A percentile compares a stretch with the other conserved stretches of the same genome.
Conservation (phyloP, 2,329 filamentous ascomycete species). For the Aspergillus arachidicola region DNA sequence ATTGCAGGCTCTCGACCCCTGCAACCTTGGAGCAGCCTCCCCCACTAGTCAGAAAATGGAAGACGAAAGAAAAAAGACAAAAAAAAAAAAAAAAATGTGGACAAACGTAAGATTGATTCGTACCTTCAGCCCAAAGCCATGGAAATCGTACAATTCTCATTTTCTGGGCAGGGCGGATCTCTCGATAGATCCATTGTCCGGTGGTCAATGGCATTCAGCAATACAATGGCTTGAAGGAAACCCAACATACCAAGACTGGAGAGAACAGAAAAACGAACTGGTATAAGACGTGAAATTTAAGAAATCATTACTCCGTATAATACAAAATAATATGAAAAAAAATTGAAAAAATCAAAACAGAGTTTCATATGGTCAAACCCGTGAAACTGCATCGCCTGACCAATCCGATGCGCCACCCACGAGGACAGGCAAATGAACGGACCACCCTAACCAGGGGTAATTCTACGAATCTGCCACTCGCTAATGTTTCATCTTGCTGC, state of each 20-base stretch:
- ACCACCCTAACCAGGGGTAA: constrained; percentile 10
- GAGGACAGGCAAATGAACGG: constrained; percentile 3
- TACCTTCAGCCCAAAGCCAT: neutral
- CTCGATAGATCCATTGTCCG: neutral
- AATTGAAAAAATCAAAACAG: neutral
- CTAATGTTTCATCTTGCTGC: constrained; percentile 24
- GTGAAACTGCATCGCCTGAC: neutral
- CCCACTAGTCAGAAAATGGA: neutral
- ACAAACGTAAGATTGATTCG: neutral
- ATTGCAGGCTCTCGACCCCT: neutral
- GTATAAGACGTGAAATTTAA: neutral
- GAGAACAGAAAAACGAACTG: neutral
- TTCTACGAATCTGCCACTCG: constrained; percentile 13
- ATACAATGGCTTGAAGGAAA: neutral
- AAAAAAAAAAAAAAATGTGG: neutral
- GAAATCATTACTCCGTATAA: neutral
- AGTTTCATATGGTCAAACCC: neutral
- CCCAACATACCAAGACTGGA: neutral
- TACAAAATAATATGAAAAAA: neutral
- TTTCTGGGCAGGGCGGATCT: neutral
- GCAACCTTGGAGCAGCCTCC: neutral
- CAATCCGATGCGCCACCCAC: constrained; percentile 2
- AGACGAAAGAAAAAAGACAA: neutral
- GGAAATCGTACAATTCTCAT: neutral
- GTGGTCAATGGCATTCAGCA: neutral